Evolutionary conservation across 2,329 filamentous ascomycete genomes (phyloP).

Genomic region (Fusarium penzigii): DNA sequence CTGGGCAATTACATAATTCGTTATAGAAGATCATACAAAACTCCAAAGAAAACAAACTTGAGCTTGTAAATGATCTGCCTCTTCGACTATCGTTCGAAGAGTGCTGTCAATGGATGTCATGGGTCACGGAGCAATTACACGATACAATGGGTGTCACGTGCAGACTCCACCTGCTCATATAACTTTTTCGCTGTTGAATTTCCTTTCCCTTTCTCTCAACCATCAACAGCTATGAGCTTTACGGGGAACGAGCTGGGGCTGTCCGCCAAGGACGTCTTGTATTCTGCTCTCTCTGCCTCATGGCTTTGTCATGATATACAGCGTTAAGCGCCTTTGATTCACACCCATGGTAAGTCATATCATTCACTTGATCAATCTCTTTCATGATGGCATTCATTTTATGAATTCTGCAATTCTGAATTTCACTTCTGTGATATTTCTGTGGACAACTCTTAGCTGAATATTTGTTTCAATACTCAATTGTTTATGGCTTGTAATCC

Average conservation of each 20-base stretch:
- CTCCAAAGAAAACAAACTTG: too few species aligned
- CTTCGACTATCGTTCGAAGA: too few species aligned
- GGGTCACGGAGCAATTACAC: too few species aligned
- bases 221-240: not conserved
- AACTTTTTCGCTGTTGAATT: not conserved
- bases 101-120: too few species aligned
- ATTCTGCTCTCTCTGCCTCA: too few species aligned
- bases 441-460: slow-evolving; percentile 37
- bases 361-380: slow-evolving; percentile 2
- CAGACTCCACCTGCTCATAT: not conserved
- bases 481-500: not conserved
- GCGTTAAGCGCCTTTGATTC: not conserved
- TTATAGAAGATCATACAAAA: too few species aligned
- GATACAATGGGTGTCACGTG: not conserved
- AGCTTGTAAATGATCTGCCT: too few species aligned
- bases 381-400: slow-evolving; percentile 41
- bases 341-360: slow-evolving; percentile 13
- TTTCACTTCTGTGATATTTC: slow-evolving; percentile 22
- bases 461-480: slow-evolving; percentile 5
- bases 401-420: slow-evolving; percentile 55
- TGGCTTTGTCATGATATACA: too few species aligned
- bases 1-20: too few species aligned
- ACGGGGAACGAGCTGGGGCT: not conserved
- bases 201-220: not conserved
- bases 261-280: too few species aligned